Base-by-base conservation (phyloP, 768 basidiomycete species). In the Panellus pusillus region DNA sequence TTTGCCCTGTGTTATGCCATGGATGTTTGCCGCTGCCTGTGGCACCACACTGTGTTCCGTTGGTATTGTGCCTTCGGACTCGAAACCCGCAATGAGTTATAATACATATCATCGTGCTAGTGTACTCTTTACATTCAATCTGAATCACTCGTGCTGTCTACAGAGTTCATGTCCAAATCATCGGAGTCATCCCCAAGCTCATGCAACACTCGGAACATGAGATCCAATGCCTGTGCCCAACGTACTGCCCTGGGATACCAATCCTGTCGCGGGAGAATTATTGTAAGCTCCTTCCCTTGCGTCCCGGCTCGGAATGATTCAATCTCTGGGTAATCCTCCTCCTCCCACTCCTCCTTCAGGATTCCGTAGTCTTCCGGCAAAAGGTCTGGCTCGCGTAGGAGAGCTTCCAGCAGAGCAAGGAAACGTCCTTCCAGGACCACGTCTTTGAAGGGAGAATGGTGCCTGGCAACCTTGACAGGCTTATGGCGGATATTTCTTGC, bases 341-440 rank as follows among this genome's bases (percentile, higher is more conserved):
- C 46, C 46, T 54, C 53, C 53, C 53, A 54, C 42, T 54, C 53
- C 2, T 44, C 53, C n/a, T 48, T 41, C 3, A 48, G 28, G 15
- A 54, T 27, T 3, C 46, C 53, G 28, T 49, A 54, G 35, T 44
- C 46, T 17, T 15, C 47, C 1, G 53, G 53, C 1, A 54, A 29
- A 9, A 47, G 2, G 5, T 36, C 53, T 6, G 53, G 53, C 14
- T 44, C 13, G 2, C 24, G 13, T 2, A 43, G 18, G 9, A 54
- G 6, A 9, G n/a, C 47, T 1, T 27, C 18, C 2, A 54, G 32
- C 7, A 48, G 41, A 1, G 27, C 17, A n/a, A 54, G 7, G 27
- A 54, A 54, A 18, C n/a, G 1, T 0, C 14, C 3, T 17, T 54
- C 41, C 1, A 11, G 9, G 7, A 44, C 47, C 1, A 11, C 7